These are phyloP conservation scores for Aureobasidium zeae DNA, from an alignment of 2,329 filamentous ascomycete species.

Conservation along the genomic window DNA sequence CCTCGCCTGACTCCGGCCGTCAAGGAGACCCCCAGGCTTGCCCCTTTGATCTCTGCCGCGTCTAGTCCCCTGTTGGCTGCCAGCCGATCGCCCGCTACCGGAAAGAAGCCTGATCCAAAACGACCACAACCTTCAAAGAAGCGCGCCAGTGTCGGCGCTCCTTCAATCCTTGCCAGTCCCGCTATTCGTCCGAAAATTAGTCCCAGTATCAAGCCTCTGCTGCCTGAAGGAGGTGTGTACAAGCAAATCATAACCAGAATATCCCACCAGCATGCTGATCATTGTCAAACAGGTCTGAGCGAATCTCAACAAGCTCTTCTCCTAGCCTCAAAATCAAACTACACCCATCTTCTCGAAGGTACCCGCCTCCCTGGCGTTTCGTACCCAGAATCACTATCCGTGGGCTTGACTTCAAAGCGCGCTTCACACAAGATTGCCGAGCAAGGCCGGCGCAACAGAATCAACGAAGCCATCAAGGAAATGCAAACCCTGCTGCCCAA, in stretches of 20 bases:
- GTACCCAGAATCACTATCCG: slow-evolving; percentile 83
- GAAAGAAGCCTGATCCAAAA: slow-evolving; percentile 31
- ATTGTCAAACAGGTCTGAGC: slow-evolving; percentile 24
- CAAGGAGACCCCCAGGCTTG: slow-evolving; percentile 53
- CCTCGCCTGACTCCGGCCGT: slow-evolving; percentile 51
- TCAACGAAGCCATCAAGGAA: slow-evolving; percentile 86
- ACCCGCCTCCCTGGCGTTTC: slow-evolving; percentile 73
- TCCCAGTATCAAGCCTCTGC: slow-evolving; percentile 83
- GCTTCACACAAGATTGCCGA: slow-evolving; percentile 98
- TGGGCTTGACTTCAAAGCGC: slow-evolving; percentile 88
- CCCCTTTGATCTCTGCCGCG: slow-evolving; percentile 30
- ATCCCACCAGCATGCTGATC: not conserved
- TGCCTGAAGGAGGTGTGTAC: slow-evolving; percentile 58
- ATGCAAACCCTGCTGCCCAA: slow-evolving; percentile 76
- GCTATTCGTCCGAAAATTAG: slow-evolving; percentile 83
- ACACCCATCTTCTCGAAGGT: slow-evolving; percentile 92
- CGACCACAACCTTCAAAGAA: slow-evolving; percentile 50
- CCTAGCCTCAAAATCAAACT: slow-evolving; percentile 90
- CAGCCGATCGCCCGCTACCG: slow-evolving; percentile 41
- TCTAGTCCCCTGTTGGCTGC: slow-evolving; percentile 47
- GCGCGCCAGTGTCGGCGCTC: slow-evolving; percentile 47
- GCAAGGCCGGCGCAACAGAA: slow-evolving; percentile 87
- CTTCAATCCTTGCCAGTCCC: slow-evolving; percentile 71
- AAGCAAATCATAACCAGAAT: not conserved
- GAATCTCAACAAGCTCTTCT: slow-evolving; percentile 60